These are phyloP conservation scores for Noccaea caerulescens DNA, from an alignment of 345 rosid genomes.

Conservation along the genomic window DNA sequence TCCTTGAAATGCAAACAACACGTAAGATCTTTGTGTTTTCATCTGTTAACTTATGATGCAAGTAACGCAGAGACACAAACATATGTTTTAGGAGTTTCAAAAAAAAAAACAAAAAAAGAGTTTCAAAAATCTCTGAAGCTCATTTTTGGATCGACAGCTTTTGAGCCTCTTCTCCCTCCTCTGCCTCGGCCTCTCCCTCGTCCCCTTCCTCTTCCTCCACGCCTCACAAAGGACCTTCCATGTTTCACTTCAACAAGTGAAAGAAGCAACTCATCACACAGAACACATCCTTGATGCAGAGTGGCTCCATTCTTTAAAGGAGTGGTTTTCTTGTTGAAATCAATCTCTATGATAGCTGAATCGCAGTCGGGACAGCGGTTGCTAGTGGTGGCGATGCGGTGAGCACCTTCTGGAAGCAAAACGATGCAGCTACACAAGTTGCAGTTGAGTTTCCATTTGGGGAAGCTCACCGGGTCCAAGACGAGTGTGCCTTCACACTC, in stretches of 20 bases:
- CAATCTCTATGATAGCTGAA: conserved; percentile 80
- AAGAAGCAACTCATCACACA: conserved; percentile 88
- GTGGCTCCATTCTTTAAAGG: conserved; percentile 88
- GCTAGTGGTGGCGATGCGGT: conserved; percentile 68
- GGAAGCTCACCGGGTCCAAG: conserved; percentile 84
- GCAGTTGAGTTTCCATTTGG: conserved; percentile 95
- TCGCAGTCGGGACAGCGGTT: conserved; percentile 78
- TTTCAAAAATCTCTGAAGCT: conserved; percentile 46
- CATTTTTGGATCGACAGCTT: conserved; percentile 46
- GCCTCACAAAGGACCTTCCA: conserved; percentile 69
- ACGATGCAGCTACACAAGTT: conserved; percentile 92
- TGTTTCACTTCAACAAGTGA: conserved; percentile 90
- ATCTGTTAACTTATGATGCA: conserved; percentile 14
- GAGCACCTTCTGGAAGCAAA: conserved; percentile 91
- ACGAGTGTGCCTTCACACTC: conserved; percentile 92
- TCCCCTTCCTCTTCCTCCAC: conserved; percentile 71
- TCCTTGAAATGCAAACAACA: background rate
- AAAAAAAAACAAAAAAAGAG: background rate
- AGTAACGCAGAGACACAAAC: background rate
- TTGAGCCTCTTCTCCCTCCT: conserved; percentile 53
- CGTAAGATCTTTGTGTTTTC: background rate
- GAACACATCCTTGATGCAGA: conserved; percentile 78
- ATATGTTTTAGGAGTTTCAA: background rate
- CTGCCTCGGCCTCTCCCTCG: conserved; percentile 64
- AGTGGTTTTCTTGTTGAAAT: conserved; percentile 88